These are phyloP conservation scores for Candida tallmaniae DNA, from an alignment of 805 yeast genomes.

Conservation along the genomic window DNA sequence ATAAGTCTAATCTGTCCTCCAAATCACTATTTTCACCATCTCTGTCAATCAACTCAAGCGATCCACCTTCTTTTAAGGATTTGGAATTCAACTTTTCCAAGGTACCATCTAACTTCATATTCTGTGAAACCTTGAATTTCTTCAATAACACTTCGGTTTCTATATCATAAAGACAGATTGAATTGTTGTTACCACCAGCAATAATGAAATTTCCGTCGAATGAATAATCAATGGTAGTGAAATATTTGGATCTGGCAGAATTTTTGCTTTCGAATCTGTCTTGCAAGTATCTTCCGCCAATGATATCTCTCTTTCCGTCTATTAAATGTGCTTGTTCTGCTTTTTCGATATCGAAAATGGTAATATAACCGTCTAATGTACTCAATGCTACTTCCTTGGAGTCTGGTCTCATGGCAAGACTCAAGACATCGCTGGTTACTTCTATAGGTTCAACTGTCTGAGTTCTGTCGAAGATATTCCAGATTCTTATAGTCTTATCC, in stretches of 20 bases:
- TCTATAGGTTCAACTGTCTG: slow-evolving; percentile 90
- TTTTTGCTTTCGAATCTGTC: slow-evolving; percentile 81
- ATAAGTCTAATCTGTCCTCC: slow-evolving; percentile 71
- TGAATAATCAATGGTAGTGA: slow-evolving; percentile 76
- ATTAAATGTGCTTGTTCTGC: slow-evolving; percentile 77
- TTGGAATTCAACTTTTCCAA: slow-evolving; percentile 71
- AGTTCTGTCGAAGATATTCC: slow-evolving; percentile 87
- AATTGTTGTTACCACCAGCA: slow-evolving; percentile 92
- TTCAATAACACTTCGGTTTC: slow-evolving; percentile 81
- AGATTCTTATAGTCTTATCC: slow-evolving; percentile 91
- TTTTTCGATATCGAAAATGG: slow-evolving; percentile 76
- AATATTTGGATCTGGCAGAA: slow-evolving; percentile 78
- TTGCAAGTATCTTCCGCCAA: slow-evolving; percentile 75
- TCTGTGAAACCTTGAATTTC: slow-evolving; percentile 79
- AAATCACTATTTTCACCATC: slow-evolving; percentile 83
- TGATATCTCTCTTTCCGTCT: slow-evolving; percentile 83
- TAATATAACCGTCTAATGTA: slow-evolving; percentile 82
- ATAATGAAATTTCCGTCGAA: slow-evolving; percentile 84
- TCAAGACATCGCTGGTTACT: slow-evolving; percentile 75
- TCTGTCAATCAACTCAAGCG: slow-evolving; percentile 65
- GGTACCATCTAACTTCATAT: slow-evolving; percentile 91
- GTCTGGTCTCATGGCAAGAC: slow-evolving; percentile 84
- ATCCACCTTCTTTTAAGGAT: slow-evolving; percentile 82
- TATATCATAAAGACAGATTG: slow-evolving; percentile 87
- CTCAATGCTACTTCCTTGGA: slow-evolving; percentile 87